Evolutionary conservation across 805 yeast species (phyloP).

Genomic region (Yarrowia sp.): DNA sequence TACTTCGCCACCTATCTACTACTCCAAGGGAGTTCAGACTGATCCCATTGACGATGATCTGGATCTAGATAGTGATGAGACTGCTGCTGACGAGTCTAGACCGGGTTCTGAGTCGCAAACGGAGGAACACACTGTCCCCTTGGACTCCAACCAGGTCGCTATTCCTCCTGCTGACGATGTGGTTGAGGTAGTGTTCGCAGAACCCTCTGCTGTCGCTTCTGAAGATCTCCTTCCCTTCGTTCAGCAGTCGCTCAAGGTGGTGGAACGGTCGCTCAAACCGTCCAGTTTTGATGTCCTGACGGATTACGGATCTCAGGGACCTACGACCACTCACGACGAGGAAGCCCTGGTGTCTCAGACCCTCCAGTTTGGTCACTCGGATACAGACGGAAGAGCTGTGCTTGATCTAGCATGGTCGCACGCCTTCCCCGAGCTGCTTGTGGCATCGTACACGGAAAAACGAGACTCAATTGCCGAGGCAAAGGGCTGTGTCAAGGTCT

Average conservation of each 20-base stretch:
- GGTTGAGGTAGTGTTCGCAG: slow-evolving; percentile 9
- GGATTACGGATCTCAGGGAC: slow-evolving; percentile 45
- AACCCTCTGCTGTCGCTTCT: slow-evolving; percentile 2
- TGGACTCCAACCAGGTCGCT: neutral
- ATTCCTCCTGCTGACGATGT: neutral
- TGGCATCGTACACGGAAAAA: slow-evolving; percentile 48
- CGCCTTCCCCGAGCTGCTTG: slow-evolving; percentile 50
- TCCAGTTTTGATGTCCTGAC: slow-evolving; percentile 45
- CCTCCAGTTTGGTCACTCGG: slow-evolving; percentile 43
- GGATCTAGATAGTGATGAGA: slow-evolving; percentile 7
- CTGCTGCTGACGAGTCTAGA: slow-evolving; percentile 11
- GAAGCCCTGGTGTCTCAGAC: slow-evolving; percentile 38
- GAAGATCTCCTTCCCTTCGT: slow-evolving; percentile 43
- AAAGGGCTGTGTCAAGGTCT: slow-evolving; percentile 50
- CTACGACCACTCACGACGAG: neutral
- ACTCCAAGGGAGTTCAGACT: slow-evolving; percentile 32
- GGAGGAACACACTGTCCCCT: neutral
- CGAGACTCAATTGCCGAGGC: slow-evolving; percentile 43
- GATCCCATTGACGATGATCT: slow-evolving; percentile 22
- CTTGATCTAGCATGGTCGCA: slow-evolving; percentile 51
- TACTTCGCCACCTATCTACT: slow-evolving; percentile 14
- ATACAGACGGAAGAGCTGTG: slow-evolving; percentile 47
- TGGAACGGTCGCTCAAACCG: slow-evolving; percentile 47
- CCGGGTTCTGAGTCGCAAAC: neutral
- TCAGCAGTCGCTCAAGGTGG: slow-evolving; percentile 48